Percentiles rank a stretch among this genome's conserved stretches.
Conservation (phyloP, 192 early-diverging fungal genomes). For the Gorgonomyces haynaldii region DNA sequence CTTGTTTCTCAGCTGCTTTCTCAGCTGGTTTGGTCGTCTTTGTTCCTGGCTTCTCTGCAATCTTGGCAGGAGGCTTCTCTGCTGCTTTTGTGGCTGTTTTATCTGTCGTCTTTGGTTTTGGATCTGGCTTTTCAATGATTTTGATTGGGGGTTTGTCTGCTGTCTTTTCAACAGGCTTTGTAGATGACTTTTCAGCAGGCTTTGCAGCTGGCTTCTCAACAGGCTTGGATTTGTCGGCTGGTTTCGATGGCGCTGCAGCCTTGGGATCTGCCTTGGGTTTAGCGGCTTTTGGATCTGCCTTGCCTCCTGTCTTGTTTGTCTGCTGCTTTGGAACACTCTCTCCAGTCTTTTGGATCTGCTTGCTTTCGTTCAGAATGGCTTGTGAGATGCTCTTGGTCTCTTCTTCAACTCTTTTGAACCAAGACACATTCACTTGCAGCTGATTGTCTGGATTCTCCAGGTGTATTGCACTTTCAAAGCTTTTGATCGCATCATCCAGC, state of each 20-base stretch:
- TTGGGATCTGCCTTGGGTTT: not conserved
- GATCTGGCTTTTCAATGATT: constrained; percentile 10
- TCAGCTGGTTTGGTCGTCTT: constrained; percentile 1
- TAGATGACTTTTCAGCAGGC: not conserved
- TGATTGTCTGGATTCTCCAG: too few species aligned
- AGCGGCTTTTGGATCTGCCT: not conserved
- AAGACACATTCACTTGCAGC: too few species aligned
- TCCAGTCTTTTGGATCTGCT: too few species aligned
- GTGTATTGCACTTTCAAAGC: too few species aligned
- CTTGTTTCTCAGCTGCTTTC: constrained; percentile 4
- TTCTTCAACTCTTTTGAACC: too few species aligned
- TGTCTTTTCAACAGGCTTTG: not conserved
- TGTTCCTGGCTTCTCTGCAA: constrained; percentile 10
- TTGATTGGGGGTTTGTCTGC: not conserved
- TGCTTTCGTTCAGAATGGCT: too few species aligned
- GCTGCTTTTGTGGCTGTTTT: not conserved
- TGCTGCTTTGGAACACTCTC: not conserved
- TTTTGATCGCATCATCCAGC: too few species aligned
- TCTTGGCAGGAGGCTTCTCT: constrained; percentile 1
- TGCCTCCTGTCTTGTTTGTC: not conserved
- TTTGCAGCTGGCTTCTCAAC: not conserved
- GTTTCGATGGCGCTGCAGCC: constrained; percentile 4
- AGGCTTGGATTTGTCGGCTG: too few species aligned
- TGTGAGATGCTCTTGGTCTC: too few species aligned
- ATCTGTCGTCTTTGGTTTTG: not conserved